These are phyloP conservation scores for Mortierella sp. DNA, from an alignment of 371 early-diverging fungal species.

Conservation along the genomic window DNA sequence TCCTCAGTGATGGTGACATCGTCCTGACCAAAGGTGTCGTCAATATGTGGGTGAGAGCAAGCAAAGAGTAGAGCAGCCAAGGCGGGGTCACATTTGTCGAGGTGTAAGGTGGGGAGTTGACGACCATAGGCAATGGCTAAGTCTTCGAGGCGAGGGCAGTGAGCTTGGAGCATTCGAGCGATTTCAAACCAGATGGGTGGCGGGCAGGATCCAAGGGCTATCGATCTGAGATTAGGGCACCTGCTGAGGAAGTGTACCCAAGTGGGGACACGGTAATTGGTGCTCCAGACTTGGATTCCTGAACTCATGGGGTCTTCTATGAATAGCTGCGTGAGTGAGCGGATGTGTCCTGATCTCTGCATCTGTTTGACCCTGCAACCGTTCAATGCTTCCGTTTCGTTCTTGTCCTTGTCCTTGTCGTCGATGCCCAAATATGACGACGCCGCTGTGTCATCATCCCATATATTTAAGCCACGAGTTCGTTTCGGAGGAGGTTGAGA, in stretches of 20 bases:
- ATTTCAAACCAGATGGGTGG: not conserved
- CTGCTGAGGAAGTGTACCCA: not conserved
- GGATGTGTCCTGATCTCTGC: not conserved
- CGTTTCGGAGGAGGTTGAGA: not conserved
- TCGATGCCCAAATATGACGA: not conserved
- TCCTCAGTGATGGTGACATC: not conserved
- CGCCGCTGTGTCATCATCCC: no score
- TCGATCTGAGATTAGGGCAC: not conserved
- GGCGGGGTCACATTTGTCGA: conserved; percentile 10
- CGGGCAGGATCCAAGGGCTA: not conserved
- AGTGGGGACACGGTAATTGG: not conserved
- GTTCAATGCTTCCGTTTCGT: no score
- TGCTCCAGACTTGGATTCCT: not conserved
- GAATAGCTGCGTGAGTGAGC: not conserved
- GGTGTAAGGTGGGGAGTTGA: not conserved
- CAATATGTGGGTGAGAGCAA: conserved; percentile 1
- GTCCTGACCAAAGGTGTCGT: not conserved
- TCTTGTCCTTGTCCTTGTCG: not conserved
- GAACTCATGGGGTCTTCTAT: not conserved
- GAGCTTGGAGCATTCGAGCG: not conserved
- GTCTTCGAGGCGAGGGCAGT: not conserved
- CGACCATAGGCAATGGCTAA: not conserved
- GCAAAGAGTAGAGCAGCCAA: not conserved
- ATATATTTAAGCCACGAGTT: no score
- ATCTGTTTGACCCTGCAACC: not conserved